Base-by-base conservation (phyloP, 2,329 filamentous ascomycete genomes). In the Coniochaeta prunicola region DNA sequence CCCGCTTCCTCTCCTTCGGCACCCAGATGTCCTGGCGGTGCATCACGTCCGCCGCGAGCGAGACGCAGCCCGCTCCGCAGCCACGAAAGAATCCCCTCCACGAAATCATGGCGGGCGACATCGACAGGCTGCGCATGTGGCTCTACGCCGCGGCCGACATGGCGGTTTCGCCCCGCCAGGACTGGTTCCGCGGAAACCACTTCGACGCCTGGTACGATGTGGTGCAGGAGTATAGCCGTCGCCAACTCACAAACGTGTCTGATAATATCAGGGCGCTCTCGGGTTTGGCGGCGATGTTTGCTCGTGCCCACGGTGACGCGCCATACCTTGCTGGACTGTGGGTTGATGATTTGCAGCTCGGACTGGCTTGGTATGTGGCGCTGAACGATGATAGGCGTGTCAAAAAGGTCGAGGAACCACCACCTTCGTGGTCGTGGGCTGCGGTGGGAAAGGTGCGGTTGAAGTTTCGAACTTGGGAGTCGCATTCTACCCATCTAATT, bases 381-480 rank as follows among this genome's bases (percentile, higher is more conserved):
- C 50, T 56, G 36, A 65, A 67, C 42, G 64, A 65, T 15, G 4
- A 45, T 1, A 61, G 65, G 2, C 15, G 56, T 4, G 59, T 63
- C 24, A 28, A 8, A 15, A 13, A 17, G 0, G 30, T 26, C 0
- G 50, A 38, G 2, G 58, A 30, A 8, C 58, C 59, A 21, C 58
- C 59, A 21, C 65, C 64, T 1, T 62, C 62, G 0, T 67, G 65
- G 65, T 63, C 63, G n/a, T 67, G 64, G 65, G 60, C 60, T 15
- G 61, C 62, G 1, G 64, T 64, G 5, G 64, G 64, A 3, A 61
- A 61, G 42, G 58, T 61, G 12, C 19, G 45, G 10, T 2, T 50
- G 24, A 26, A 30, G 45, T 50, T 50, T 9, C 21, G 45, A 13
- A 8, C 13, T 26, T 50, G 45, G 45, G 24, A 50, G 24, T 4